Percentiles rank a stretch among this genome's conserved stretches.
phyloP scores from a whole-genome alignment of 169 alveolate species.

The Plasmodium vivax region DNA sequence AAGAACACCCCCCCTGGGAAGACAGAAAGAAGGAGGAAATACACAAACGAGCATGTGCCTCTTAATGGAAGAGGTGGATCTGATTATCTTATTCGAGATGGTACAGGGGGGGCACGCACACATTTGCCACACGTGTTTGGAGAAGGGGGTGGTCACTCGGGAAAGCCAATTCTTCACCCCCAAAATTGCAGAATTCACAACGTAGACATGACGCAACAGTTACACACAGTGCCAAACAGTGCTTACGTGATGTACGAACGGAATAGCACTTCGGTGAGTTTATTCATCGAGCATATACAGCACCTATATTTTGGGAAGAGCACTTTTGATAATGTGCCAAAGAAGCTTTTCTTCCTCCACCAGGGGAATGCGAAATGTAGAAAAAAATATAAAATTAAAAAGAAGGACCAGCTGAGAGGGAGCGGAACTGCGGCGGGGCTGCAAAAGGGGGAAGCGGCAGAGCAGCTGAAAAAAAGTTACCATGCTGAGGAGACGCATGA shows the following conservation, averaged over 20 bases:
- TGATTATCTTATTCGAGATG: neutral
- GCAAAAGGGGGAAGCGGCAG: neutral
- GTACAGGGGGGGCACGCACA: neutral
- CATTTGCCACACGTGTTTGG: neutral
- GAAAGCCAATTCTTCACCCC: neutral
- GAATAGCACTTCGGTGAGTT: conserved; percentile 14
- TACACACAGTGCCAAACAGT: neutral
- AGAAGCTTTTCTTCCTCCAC: neutral
- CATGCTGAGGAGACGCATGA: neutral
- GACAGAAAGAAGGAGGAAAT: neutral
- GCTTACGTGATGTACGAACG: conserved; percentile 18
- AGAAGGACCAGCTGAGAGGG: neutral
- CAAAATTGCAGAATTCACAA: neutral
- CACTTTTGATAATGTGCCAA: neutral
- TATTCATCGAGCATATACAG: conserved; percentile 66
- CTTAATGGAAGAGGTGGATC: neutral
- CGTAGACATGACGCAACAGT: neutral
- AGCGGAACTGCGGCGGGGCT: neutral
- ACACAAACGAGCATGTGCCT: neutral
- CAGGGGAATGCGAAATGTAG: neutral
- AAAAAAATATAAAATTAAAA: neutral
- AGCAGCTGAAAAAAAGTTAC: neutral
- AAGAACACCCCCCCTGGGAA: neutral
- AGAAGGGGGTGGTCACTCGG: neutral
- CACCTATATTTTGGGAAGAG: conserved; percentile 47